Evolutionary conservation across 495 filamentous ascomycete species (phyloP).

Genomic region (Lophium mytilinum): DNA sequence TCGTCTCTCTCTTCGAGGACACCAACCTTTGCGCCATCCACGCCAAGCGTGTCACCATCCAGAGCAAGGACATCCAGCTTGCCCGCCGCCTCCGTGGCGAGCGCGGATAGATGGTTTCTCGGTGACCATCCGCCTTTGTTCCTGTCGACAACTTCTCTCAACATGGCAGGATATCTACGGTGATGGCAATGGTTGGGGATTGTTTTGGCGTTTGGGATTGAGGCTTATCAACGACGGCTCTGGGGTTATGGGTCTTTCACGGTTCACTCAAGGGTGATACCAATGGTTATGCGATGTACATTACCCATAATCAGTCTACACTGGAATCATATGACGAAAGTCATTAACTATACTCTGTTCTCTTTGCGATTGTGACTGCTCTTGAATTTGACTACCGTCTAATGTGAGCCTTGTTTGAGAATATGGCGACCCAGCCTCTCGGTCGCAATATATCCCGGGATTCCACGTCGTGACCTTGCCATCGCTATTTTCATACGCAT

Average conservation of each 20-base stretch:
- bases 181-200: background rate
- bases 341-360: background rate
- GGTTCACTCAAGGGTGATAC: background rate
- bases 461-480: too few species aligned
- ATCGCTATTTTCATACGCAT: too few species aligned
- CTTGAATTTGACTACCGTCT: too few species aligned
- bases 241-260: background rate
- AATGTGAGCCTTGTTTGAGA: too few species aligned
- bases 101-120: conserved; percentile 52
- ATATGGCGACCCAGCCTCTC: too few species aligned
- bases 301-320: conserved; percentile 1
- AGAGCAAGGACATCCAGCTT: conserved; percentile 88
- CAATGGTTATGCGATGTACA: background rate
- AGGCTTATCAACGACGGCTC: background rate
- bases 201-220: background rate
- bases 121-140: background rate
- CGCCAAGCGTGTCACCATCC: conserved; percentile 80
- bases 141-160: conserved; percentile 12
- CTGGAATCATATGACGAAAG: background rate
- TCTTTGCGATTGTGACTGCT: too few species aligned
- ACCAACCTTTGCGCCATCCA: conserved; percentile 99
- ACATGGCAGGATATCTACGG: background rate
- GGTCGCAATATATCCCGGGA: too few species aligned
- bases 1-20: conserved; percentile 99
- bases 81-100: conserved; percentile 94